These are phyloP conservation scores for Emmonsiellopsis sp. DNA, from an alignment of 2,329 filamentous ascomycete genomes.

Conservation along the genomic window DNA sequence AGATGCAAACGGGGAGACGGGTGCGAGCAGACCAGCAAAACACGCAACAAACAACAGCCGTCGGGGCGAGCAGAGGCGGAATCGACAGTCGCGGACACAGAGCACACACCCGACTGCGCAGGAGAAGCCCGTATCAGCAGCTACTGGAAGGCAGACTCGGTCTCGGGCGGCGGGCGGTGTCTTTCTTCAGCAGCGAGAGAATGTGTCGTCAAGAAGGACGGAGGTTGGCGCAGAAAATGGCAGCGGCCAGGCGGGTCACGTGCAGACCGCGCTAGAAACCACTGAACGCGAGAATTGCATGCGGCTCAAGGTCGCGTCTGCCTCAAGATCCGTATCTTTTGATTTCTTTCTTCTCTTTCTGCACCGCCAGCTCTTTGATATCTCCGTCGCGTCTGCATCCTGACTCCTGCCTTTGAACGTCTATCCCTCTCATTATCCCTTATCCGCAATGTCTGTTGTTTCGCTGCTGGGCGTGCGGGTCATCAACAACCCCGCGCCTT, in stretches of 20 bases:
- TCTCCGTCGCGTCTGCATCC: not conserved
- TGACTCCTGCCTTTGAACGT: not conserved
- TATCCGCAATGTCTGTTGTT: constrained; percentile 76
- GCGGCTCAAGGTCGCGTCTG: not conserved
- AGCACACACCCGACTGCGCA: no score
- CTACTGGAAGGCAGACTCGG: no score
- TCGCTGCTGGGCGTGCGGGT: constrained; percentile 93
- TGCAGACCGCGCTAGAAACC: not conserved
- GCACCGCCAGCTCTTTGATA: not conserved
- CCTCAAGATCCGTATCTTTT: not conserved
- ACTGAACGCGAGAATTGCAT: not conserved
- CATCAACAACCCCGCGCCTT: constrained; percentile 92
- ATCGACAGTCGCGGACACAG: no score
- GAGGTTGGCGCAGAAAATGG: no score
- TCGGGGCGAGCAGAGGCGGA: no score
- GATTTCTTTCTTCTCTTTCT: not conserved
- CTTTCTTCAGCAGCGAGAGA: no score
- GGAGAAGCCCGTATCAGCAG: no score
- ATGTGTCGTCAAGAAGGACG: no score
- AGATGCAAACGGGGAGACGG: not conserved
- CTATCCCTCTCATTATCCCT: constrained; percentile 9
- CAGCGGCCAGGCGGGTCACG: not conserved
- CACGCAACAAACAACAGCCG: not conserved
- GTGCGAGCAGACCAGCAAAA: not conserved
- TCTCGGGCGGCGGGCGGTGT: no score